Evolutionary conservation across 2,329 filamentous ascomycete genomes (phyloP), one percentile per base, ranked within the genome.

Genomic region (Lachnellula hyalina): DNA sequence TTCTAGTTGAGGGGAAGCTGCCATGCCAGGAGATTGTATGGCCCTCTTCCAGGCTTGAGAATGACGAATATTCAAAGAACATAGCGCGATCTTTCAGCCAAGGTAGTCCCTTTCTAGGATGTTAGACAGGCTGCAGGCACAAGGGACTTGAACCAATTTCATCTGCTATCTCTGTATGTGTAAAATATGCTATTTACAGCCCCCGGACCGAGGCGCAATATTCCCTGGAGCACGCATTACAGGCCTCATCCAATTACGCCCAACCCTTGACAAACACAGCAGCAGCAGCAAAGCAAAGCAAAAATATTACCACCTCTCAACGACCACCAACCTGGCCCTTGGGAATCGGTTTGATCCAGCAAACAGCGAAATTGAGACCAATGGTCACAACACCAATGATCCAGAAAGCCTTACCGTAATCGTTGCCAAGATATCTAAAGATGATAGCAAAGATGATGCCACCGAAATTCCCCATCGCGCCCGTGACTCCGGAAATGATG

Each of bases 361-460:
- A 72, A 49, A 93, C 78, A 5, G 75, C 73, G 47, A 92, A 40
- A 66, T 91, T 89, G 25, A 93, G 72, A 0, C 65, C 84, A 57
- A 96, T 83, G 60, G 83, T 82, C 19, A 96, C 84, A 40, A 85
- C 75, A 3, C 91, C 91, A 65, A 93, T 90, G 56, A 95, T 86
- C 89, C 89, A 94, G 59, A 95, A 82, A 0, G 82, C 82, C 68
- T 78, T 83, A 11, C 77, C 82, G 66, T 91, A 95, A 65, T 86
- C 73, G 1, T 74, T 81, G 5, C 83, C 84, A 48, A 81, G 76
- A 72, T 92, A 94, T 49, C 90, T 78, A 77, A 93, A 96, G 67
- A 90, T 83, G 67, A 95, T 82, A 19, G 90, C 87, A 66, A 94
- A 96, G 48, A 95, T 71, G 50, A 96, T 83, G 12, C 92, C 92